Evolutionary conservation across 148 eudicot species (phyloP), one percentile per base, ranked within the genome.

Genomic region (Amaranthus cruentus): DNA sequence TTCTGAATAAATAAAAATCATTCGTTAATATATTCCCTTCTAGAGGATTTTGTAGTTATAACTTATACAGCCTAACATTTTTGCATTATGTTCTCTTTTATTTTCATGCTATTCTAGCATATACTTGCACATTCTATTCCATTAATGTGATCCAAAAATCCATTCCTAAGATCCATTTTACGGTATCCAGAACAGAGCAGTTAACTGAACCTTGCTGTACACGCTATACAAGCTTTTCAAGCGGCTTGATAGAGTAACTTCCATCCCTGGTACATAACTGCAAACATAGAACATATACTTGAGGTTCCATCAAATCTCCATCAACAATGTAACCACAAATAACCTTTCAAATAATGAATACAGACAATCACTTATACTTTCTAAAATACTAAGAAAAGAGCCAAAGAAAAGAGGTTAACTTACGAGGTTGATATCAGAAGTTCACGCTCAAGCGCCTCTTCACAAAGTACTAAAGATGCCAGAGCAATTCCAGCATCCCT

Each of bases 231-330:
- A 83, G 83, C 98, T 93, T 75, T 93, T 93, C 70, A 93, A 76
- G 75, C 98, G 98, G 70, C 98, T 86, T 73, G 88, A 93, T 63
- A 93, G 66, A 74, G 88, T 87, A 48, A 91, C 95, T 83, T 93
- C 98, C 98, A 93, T 93, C 67, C 98, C 98, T 56, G 98, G 98
- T 67, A 93, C 85, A 83, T 93, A 93, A 70, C 98, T 93, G 90
- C 80, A 86, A 69, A 78, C 64, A 77, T 55, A 64, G 48, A 65
- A 82, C 38, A 57, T 53, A 72, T 70, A 69, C 15, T 71, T 7
- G 43, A 28, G 72, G 14, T 47, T 73, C 77, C 75, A 52, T 55
- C 57, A 67, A 65, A 43, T 64, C 54, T 68, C 66, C 58, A 55
- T 58, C 42, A 44, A 47, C 75, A 66, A 50, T 69, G 65, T 49